Percentiles rank a stretch among this genome's conserved stretches.
These are phyloP conservation scores for Solanum hybrid DNA, from an alignment of 305 asterid genomes.

Conservation along the genomic window DNA sequence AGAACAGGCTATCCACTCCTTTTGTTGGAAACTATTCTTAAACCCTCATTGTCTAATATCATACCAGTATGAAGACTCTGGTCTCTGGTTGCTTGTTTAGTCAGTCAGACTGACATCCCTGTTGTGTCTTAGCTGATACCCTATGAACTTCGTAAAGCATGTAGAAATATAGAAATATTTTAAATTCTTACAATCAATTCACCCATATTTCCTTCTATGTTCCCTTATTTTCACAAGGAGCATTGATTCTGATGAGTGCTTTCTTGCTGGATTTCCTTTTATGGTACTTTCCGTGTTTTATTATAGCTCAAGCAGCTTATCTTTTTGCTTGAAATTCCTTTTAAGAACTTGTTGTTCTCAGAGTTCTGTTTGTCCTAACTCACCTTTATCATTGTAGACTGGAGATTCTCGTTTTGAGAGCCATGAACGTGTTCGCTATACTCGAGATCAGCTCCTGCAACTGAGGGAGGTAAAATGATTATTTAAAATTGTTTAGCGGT, in stretches of 20 bases:
- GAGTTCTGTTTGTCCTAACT: neutral
- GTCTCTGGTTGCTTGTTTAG: neutral
- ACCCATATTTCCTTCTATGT: neutral
- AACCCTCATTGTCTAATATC: neutral
- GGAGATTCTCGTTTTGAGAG: conserved; percentile 68
- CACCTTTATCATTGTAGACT: conserved; percentile 26
- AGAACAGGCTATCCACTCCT: neutral
- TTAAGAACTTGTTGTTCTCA: neutral
- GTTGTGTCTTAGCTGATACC: neutral
- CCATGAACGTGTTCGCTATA: conserved; percentile 51
- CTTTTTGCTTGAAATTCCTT: neutral
- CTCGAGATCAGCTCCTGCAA: conserved; percentile 59
- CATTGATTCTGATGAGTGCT: neutral
- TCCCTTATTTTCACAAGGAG: neutral
- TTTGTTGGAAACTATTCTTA: neutral
- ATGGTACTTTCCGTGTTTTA: neutral
- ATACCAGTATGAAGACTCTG: neutral
- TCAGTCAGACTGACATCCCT: neutral
- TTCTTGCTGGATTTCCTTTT: neutral
- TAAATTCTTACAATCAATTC: neutral
- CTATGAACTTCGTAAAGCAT: neutral
- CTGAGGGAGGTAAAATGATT: conserved; percentile 48
- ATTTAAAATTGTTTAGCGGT: neutral
- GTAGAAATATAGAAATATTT: neutral
- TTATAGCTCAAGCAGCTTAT: neutral